These are phyloP conservation scores for Fusarium praegraminearum DNA, from an alignment of 2,329 filamentous ascomycete species.

Conservation along the genomic window DNA sequence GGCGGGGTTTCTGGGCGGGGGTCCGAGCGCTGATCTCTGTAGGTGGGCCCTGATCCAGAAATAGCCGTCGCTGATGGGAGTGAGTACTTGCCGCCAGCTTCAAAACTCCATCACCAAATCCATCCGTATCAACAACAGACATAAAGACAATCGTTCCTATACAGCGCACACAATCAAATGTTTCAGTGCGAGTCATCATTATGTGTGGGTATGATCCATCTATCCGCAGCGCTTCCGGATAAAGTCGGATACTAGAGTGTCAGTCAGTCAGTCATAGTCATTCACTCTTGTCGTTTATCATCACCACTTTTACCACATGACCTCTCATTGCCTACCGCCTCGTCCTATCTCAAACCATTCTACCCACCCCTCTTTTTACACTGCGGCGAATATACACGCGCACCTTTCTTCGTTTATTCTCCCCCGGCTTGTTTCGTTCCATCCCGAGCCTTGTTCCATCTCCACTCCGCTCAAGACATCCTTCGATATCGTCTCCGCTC, in stretches of 20 bases:
- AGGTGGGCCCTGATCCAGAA: conserved; percentile 37
- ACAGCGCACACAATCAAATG: conserved; percentile 6
- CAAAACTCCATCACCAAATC: conserved; percentile 32
- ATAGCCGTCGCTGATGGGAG: conserved; percentile 20
- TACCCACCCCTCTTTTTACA: conserved; percentile 17
- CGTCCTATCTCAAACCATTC: conserved; percentile 25
- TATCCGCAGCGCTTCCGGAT: conserved; percentile 25
- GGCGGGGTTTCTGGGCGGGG: conserved; percentile 15
- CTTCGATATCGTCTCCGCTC: conserved; percentile 35
- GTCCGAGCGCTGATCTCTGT: conserved; percentile 27
- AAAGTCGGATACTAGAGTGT: conserved; percentile 32
- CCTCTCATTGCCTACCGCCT: conserved; percentile 23
- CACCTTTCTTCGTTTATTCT: conserved; percentile 16
- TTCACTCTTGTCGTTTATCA: conserved; percentile 21
- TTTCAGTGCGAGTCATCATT: conserved; percentile 4
- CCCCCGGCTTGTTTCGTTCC: conserved; percentile 38
- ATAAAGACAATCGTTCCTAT: conserved; percentile 3
- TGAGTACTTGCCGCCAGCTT: conserved; percentile 10
- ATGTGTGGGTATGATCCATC: conserved; percentile 3
- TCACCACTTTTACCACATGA: conserved; percentile 45
- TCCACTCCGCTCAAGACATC: conserved; percentile 34
- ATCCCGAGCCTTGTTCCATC: conserved; percentile 35
- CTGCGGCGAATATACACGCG: conserved; percentile 12
- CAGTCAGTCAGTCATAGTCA: neutral
- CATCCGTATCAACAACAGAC: conserved; percentile 14